Evolutionary conservation across 2,329 filamentous ascomycete genomes (phyloP), one percentile per base, ranked within the genome.

Genomic region (Fusarium tanahbumbuense): DNA sequence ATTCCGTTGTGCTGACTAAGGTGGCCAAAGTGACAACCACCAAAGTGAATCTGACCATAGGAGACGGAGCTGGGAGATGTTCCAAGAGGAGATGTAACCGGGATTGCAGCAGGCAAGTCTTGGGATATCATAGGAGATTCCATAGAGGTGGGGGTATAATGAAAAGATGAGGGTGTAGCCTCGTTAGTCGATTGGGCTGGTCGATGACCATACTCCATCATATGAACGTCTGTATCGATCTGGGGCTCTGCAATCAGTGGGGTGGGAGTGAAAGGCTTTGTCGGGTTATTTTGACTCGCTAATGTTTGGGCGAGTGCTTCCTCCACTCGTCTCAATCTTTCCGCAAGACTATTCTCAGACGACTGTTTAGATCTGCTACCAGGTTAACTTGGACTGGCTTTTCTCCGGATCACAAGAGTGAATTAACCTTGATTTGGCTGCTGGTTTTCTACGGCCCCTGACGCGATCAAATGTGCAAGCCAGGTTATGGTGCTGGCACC

Each of bases 1-100:
- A 75, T 60, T 44, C 73, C 73, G 47, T 73, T 75, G 20, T 74
- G 70, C 12, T 62, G 68, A 10, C 68, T 75, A 56, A 75, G 59
- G n/a, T 72, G 68, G 9, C 73, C 73, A 10, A 75, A 65, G 25
- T 74, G 70, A 15, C 52, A 65, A 7, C 73, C 73, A 27, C 56
- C 70, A 22, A 66, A 75, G 46, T 75, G 71, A 15, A 75, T 65
- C 37, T 75, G 73, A 0, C 73, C 73, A 27, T 70, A 75, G 2
- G 73, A 69, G 18, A 71, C 64, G 4, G 50, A 41, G 37, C 54
- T 57, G 12, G 64, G 63, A 13, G 68, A 55, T n/a, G 53, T 34
- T 3, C 49, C 34, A 2, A 50, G 18, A 27, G 71, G 59, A 8
- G 68, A 62, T 12, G 60, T 30, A 4, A 34, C 18, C 1, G 57